These are phyloP conservation scores for Fusarium albidum DNA, from an alignment of 2,329 filamentous ascomycete genomes.

Conservation along the genomic window DNA sequence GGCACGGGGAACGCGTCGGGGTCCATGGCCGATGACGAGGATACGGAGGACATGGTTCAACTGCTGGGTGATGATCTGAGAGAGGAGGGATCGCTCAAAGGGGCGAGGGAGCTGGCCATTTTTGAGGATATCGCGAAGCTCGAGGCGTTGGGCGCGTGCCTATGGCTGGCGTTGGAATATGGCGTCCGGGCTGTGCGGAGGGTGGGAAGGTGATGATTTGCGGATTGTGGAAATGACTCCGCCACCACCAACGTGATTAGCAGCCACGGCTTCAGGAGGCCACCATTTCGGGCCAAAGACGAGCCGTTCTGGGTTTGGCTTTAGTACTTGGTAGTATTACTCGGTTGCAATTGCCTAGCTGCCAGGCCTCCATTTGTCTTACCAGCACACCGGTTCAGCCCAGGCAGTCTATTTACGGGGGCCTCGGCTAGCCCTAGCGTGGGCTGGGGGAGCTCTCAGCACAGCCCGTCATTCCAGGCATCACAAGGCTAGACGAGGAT, in stretches of 20 bases:
- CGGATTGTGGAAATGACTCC: conserved; percentile 6
- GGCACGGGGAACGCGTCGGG: conserved; percentile 19
- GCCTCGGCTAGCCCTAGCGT: background rate
- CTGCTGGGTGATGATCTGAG: background rate
- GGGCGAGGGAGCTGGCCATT: background rate
- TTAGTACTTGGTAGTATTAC: too few species aligned
- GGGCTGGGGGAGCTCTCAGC: conserved; percentile 16
- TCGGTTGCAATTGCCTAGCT: too few species aligned
- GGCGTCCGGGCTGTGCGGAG: conserved; percentile 15
- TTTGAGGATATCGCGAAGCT: conserved; percentile 18
- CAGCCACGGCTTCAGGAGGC: background rate
- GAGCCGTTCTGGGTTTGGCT: too few species aligned
- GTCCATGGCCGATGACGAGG: background rate
- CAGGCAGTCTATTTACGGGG: background rate
- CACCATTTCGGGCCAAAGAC: too few species aligned
- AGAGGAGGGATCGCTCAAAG: background rate
- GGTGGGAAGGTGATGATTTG: background rate
- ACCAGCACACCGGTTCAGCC: background rate
- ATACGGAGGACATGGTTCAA: background rate
- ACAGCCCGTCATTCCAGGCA: background rate
- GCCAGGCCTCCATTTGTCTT: background rate
- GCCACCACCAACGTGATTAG: conserved; percentile 26
- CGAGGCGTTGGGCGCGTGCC: background rate
- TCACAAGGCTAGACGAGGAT: background rate
- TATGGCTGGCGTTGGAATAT: conserved; percentile 1